Evolutionary conservation across 2,329 filamentous ascomycete species (phyloP).

Genomic region (Ascochyta pisi): DNA sequence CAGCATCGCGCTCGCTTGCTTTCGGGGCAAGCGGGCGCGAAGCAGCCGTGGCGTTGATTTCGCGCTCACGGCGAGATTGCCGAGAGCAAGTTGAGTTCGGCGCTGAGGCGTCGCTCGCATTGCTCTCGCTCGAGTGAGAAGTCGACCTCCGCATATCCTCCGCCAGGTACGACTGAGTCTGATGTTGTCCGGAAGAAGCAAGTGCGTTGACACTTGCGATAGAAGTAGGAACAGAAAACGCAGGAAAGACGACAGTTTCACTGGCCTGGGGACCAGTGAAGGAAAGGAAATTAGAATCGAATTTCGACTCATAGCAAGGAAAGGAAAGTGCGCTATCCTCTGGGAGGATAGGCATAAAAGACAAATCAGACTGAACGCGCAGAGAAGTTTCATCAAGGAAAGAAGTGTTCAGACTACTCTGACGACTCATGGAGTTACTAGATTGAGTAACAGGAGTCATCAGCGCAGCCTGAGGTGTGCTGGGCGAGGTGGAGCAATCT

Average conservation of each 20-base stretch:
- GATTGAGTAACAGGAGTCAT: slow-evolving; percentile 49
- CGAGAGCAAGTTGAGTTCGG: slow-evolving; percentile 54
- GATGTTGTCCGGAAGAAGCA: slow-evolving; percentile 33
- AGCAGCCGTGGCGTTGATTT: slow-evolving; percentile 57
- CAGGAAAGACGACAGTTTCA: slow-evolving; percentile 45
- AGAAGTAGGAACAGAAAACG: slow-evolving; percentile 32
- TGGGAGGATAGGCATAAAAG: slow-evolving; percentile 44
- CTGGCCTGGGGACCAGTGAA: slow-evolving; percentile 45
- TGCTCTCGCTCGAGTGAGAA: slow-evolving; percentile 49
- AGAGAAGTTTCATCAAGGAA: slow-evolving; percentile 48
- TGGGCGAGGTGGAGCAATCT: slow-evolving; percentile 46
- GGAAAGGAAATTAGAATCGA: slow-evolving; percentile 42
- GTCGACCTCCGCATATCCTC: slow-evolving; percentile 60
- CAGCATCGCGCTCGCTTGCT: slow-evolving; percentile 28
- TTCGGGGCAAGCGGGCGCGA: slow-evolving; percentile 60
- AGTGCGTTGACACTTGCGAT: slow-evolving; percentile 44
- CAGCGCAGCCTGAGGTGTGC: slow-evolving; percentile 46
- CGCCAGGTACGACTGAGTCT: slow-evolving; percentile 44
- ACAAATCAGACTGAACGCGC: slow-evolving; percentile 52
- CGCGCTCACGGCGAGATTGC: slow-evolving; percentile 56
- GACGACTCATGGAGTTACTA: slow-evolving; percentile 54
- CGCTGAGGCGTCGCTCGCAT: slow-evolving; percentile 55
- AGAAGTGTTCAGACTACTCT: slow-evolving; percentile 52
- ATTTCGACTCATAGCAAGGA: slow-evolving; percentile 45
- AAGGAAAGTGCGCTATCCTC: slow-evolving; percentile 47